Percentiles rank a stretch among this genome's conserved stretches.
These are phyloP conservation scores for Actinomortierella ambigua DNA, from an alignment of 371 early-diverging fungal species.

Conservation along the genomic window DNA sequence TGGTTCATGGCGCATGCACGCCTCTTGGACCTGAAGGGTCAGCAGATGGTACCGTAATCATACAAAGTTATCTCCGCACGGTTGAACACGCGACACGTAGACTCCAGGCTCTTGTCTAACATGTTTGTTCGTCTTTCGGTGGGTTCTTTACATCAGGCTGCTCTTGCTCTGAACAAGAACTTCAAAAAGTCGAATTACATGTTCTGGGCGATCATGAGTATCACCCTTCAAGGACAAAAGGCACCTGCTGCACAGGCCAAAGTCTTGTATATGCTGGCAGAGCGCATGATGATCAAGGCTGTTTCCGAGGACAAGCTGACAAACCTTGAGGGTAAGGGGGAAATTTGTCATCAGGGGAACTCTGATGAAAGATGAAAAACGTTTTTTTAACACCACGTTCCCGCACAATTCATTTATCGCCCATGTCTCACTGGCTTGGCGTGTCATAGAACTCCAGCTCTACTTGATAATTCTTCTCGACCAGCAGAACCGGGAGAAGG, in stretches of 20 bases:
- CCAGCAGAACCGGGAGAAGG: constrained; percentile 61
- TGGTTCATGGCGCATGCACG: constrained; percentile 89
- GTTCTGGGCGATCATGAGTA: constrained; percentile 89
- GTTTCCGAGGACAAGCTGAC: constrained; percentile 67
- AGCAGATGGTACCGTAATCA: constrained; percentile 77
- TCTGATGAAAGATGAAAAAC: too few relatives aligned
- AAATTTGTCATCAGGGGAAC: too few relatives aligned
- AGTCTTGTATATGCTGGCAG: constrained; percentile 75
- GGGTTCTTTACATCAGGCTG: constrained; percentile 55
- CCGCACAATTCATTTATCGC: background rate
- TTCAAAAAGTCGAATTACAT: constrained; percentile 81
- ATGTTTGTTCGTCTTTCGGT: background rate
- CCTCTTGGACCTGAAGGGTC: constrained; percentile 69
- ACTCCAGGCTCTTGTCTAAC: background rate
- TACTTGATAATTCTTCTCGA: constrained; percentile 70
- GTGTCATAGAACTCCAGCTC: constrained; percentile 61
- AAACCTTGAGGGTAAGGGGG: constrained; percentile 67
- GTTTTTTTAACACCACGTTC: background rate
- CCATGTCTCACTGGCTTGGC: too few relatives aligned
- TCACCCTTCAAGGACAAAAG: constrained; percentile 62
- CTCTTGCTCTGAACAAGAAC: constrained; percentile 79
- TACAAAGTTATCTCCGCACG: too few relatives aligned
- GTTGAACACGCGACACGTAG: too few relatives aligned
- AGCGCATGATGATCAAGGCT: constrained; percentile 86
- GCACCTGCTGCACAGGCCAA: constrained; percentile 42